Base-by-base conservation (phyloP, 1,284 basidiomycete genomes). In the Moesziomyces sp. region DNA sequence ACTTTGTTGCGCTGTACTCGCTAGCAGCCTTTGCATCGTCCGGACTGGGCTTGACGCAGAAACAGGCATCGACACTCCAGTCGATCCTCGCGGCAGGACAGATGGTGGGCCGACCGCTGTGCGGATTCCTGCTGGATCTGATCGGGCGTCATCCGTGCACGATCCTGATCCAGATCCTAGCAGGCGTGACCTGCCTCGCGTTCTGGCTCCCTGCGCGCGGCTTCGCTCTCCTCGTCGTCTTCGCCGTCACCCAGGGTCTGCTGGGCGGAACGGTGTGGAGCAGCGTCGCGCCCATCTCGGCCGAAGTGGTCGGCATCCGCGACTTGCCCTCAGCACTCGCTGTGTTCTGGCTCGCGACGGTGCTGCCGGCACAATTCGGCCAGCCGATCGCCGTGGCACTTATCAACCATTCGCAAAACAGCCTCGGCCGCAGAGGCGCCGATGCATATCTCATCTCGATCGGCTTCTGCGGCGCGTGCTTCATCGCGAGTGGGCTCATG, bases 1-100 rank as follows among this genome's bases (percentile, higher is more conserved):
- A 86, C 79, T 85, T 86, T 59, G 84, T 86, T 40, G 80, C 85
- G n/a, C 78, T 87, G 51, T 86, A 85, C 71, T 84, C 86, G 11
- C 77, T 86, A 51, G 84, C 86, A 0, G 85, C 86, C 8, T 86
- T 82, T 74, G 84, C 86, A n/a, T 85, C 85, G 0, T 61, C 77
- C 56, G 86, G 78, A 0, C 77, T 86, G 5, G 81, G 83, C 4
- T 59, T 87, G 14, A 76, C 85, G 3, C 86, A 86, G 61, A 78
- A 80, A 24, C 79, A 86, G 65, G 86, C 84, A 44, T 84, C 85
- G 5, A 84, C 85, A 3, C 63, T 87, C 18, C 85, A 86, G 64
- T 84, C 85, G 21, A 84, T 86, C 61, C 78, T 86, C 2, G 80
- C 85, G 10, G 86, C 85, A 8, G 85, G 85, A 0, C 86, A 86